Conservation (phyloP, 2,329 filamentous ascomycete species). For the Alternaria triticina region DNA sequence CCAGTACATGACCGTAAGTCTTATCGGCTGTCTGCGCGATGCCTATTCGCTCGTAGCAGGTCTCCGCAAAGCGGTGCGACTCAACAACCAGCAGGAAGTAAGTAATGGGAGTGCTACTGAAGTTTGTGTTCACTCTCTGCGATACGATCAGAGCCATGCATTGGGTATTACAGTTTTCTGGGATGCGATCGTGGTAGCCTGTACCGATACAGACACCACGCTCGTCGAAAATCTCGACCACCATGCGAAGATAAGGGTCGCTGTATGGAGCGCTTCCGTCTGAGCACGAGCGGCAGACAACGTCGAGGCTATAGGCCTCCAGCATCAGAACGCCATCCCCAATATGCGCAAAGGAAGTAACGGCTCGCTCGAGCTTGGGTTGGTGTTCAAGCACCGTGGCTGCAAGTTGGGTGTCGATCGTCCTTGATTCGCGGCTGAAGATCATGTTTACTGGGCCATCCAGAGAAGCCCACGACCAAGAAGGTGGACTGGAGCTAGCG, state of each 20-base stretch:
- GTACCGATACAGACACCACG: background rate
- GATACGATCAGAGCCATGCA: background rate
- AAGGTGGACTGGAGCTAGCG: background rate
- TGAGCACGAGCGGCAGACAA: background rate
- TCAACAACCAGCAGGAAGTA: background rate
- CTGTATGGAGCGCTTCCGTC: background rate
- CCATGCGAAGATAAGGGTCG: background rate
- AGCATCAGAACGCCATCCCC: background rate
- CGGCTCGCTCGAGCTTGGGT: background rate
- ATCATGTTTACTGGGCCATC: background rate
- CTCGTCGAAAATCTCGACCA: background rate
- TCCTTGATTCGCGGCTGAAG: background rate
- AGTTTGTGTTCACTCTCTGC: background rate
- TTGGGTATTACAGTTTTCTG: background rate
- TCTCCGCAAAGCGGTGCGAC: background rate
- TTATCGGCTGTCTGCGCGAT: background rate
- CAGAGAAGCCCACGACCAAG: background rate
- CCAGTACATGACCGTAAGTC: background rate
- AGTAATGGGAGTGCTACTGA: background rate
- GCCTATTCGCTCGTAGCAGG: background rate
- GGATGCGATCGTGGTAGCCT: background rate
- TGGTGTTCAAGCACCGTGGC: background rate
- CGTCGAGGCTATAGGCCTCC: background rate
- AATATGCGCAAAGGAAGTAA: background rate
- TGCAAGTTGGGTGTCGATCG: background rate